Evolutionary conservation across 75 land plant species (phyloP).

Genomic region (Selaginella tamariscina): DNA sequence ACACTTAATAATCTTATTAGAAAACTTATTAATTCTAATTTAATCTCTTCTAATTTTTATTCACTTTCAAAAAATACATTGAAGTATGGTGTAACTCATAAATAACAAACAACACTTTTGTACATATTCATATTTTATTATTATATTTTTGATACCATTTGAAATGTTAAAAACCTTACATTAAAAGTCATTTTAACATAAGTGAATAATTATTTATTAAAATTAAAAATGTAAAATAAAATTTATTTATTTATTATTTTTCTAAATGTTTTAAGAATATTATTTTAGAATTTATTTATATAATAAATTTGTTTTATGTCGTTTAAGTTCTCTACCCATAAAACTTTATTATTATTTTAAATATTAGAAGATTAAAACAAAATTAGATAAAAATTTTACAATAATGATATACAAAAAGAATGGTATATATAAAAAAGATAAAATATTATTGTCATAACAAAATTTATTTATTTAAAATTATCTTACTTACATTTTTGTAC

Average conservation of each 20-base stretch:
- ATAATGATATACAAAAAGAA: background rate
- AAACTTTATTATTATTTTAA: too few species aligned
- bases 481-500: too few species aligned
- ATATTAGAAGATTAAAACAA: too few species aligned
- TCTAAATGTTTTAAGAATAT: background rate
- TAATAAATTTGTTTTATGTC: background rate
- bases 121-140: too few species aligned
- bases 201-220: background rate
- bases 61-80: too few species aligned
- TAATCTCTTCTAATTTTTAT: too few species aligned
- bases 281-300: background rate
- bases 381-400: background rate
- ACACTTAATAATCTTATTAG: too few species aligned
- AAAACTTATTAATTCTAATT: too few species aligned
- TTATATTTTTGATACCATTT: background rate
- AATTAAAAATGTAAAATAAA: background rate
- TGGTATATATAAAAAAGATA: background rate
- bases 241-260: background rate
- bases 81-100: too few species aligned
- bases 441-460: background rate
- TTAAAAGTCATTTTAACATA: background rate
- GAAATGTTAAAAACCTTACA: background rate
- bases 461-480: background rate
- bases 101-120: too few species aligned
- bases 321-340: too few species aligned